phyloP scores from a whole-genome alignment of 2,329 filamentous ascomycete species.

The Helicocarpus griseus region DNA sequence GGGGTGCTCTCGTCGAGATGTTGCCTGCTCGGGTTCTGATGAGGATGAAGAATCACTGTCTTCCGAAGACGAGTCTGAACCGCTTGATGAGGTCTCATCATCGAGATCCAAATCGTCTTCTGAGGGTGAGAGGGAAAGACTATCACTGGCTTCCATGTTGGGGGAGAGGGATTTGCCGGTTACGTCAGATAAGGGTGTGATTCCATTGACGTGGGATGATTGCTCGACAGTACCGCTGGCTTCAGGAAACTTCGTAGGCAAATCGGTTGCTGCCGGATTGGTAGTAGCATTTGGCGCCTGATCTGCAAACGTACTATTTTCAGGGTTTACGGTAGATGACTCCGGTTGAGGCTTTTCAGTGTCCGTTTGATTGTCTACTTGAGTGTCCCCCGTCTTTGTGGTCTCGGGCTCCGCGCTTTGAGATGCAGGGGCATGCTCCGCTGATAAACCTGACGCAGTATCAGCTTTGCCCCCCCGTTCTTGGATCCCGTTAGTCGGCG shows the following conservation, averaged over 20 bases:
- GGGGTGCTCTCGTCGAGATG: constrained; percentile 31
- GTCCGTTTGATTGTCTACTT: neutral
- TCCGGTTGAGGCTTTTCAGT: neutral
- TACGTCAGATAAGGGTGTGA: neutral
- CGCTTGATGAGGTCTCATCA: constrained; percentile 33
- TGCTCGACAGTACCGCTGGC: neutral
- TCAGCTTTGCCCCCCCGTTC: neutral
- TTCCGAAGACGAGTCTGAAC: constrained; percentile 20
- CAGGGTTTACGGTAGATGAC: neutral
- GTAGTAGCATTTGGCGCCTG: neutral
- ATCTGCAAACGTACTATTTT: neutral
- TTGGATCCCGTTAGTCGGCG: neutral
- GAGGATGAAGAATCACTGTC: constrained; percentile 12
- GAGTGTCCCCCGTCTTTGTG: neutral
- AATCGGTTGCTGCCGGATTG: neutral
- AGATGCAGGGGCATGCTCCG: neutral
- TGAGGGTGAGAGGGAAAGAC: neutral
- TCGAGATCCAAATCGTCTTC: constrained; percentile 7
- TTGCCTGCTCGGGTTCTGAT: constrained; percentile 33
- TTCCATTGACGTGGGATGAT: neutral
- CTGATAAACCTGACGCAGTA: neutral
- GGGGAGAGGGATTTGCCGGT: neutral
- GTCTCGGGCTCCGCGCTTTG: neutral
- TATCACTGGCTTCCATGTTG: neutral
- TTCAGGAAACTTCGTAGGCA: neutral